Evolutionary conservation across 805 yeast genomes (phyloP).

Genomic region (Brettanomyces naardenensis): DNA sequence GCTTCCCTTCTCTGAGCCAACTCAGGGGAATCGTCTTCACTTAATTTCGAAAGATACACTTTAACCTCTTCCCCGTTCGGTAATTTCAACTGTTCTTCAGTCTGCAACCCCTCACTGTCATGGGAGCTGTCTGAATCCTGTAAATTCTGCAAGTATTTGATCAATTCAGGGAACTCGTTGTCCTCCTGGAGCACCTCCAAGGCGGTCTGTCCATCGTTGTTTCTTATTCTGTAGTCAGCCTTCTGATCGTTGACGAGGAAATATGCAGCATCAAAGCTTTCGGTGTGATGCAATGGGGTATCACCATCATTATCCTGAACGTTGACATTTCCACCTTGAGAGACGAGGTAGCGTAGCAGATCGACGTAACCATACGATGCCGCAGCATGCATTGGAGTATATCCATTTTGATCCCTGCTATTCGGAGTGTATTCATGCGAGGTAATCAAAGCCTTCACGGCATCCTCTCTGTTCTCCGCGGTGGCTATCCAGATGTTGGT

Average conservation of each 20-base stretch:
- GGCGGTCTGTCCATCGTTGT: slow-evolving; percentile 70
- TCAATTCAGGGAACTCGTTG: slow-evolving; percentile 75
- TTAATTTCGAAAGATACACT: slow-evolving; percentile 44
- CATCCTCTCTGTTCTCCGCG: slow-evolving; percentile 63
- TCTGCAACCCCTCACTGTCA: slow-evolving; percentile 12
- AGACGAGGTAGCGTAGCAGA: slow-evolving; percentile 48
- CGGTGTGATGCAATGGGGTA: slow-evolving; percentile 89
- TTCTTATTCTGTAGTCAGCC: slow-evolving; percentile 58
- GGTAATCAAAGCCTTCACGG: slow-evolving; percentile 50
- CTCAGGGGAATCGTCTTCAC: slow-evolving; percentile 30
- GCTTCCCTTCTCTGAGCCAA: slow-evolving; percentile 52
- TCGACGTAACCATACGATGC: slow-evolving; percentile 84
- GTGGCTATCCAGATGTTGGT: slow-evolving; percentile 90
- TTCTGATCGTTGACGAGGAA: slow-evolving; percentile 55
- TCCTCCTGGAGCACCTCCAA: slow-evolving; percentile 74
- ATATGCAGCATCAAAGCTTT: slow-evolving; percentile 58
- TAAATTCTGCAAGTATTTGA: slow-evolving; percentile 47
- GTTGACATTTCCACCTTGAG: slow-evolving; percentile 71
- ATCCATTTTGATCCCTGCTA: slow-evolving; percentile 84
- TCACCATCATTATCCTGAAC: slow-evolving; percentile 86
- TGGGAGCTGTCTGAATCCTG: slow-evolving; percentile 13
- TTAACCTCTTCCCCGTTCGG: slow-evolving; percentile 42
- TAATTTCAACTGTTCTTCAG: slow-evolving; percentile 12
- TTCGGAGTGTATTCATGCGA: slow-evolving; percentile 53
- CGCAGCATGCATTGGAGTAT: slow-evolving; percentile 96